Evolutionary conservation across 345 rosid species (phyloP), one percentile per base, ranked within the genome.

Genomic region (Carallia brachiata): DNA sequence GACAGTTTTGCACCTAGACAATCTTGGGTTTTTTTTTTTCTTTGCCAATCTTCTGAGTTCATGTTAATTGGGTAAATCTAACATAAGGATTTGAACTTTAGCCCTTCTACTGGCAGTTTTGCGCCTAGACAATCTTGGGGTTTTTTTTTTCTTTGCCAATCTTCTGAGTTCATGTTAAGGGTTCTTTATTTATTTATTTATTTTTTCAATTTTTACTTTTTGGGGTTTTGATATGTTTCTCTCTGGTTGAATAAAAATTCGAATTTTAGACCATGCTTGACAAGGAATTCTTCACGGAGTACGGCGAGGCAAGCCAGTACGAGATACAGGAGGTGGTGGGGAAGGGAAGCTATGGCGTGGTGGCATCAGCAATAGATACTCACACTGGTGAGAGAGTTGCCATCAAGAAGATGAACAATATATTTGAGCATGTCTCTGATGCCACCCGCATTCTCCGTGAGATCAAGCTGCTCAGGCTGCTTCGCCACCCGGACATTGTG

Each of bases 301-400:
- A 89, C 40, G 97, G 99, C 27, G 99, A 95, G 80, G 97, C 99
- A 30, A 95, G 88, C 73, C 97, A 89, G 75, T 95, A 95, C 65
- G 90, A 95, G 79, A 92, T 95, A 70, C 88, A 82, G 69, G 99
- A 95, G 84, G 97, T 92, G 30, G 86, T 95, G 0, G 99, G 99
- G 2, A 95, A 80, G 81, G 99, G 99, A 80, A 95, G 99, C 87
- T 95, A 95, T 66, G 99, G 99, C 13, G 89, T 92, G 39, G 99
- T 95, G 55, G 99, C 97, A 1, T 95, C 97, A 5, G 99, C 99
- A 4, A 79, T 90, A n/a, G 97, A 91, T 66, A 91, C 96, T 57
- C 97, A 88, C 77, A 87, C 97, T 0, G 97, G 99, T 59, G 99
- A 91, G 77, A 95, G 79, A 75, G 99, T 95, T 1, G 99, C 99